Percentiles rank a stretch among this genome's conserved stretches.
These are phyloP conservation scores for Hypoxylon perforatum DNA, from an alignment of 495 filamentous ascomycete species.

Conservation along the genomic window DNA sequence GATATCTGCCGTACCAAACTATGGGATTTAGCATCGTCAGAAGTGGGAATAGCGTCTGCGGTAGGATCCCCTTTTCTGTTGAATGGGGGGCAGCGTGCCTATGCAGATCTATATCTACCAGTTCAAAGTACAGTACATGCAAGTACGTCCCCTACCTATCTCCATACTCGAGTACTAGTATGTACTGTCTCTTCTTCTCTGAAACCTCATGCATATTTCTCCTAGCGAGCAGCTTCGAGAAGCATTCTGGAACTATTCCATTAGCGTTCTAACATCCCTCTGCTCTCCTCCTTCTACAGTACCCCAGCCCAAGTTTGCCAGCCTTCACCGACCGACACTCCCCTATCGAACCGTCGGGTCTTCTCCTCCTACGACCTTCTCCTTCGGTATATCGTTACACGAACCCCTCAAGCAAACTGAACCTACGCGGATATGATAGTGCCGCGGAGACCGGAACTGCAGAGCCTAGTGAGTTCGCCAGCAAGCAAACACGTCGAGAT, in stretches of 20 bases:
- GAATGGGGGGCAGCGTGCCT: neutral
- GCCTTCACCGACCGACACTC: too few relatives aligned
- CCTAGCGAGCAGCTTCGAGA: constrained; percentile 5
- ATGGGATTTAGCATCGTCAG: constrained; percentile 2
- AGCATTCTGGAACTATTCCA: constrained; percentile 20
- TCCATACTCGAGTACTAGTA: neutral
- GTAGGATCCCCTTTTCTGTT: neutral
- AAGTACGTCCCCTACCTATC: neutral
- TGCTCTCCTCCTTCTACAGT: neutral
- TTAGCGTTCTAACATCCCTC: neutral
- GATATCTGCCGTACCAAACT: constrained; percentile 1
- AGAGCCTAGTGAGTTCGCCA: too few relatives aligned
- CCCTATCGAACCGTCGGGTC: too few relatives aligned
- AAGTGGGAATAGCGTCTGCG: constrained; percentile 1
- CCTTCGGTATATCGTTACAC: too few relatives aligned
- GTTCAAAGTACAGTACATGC: too few relatives aligned
- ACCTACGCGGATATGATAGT: too few relatives aligned
- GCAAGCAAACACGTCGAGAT: too few relatives aligned
- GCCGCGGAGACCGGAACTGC: too few relatives aligned
- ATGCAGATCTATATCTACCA: too few relatives aligned
- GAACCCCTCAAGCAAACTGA: too few relatives aligned
- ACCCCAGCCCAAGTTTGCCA: neutral
- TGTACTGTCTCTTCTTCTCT: neutral
- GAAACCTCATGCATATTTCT: neutral
- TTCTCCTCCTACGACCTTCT: too few relatives aligned